Evolutionary conservation across 1,139 yeast species (phyloP), one percentile per base, ranked within the genome.

Genomic region (Kodamaea ohmeri): DNA sequence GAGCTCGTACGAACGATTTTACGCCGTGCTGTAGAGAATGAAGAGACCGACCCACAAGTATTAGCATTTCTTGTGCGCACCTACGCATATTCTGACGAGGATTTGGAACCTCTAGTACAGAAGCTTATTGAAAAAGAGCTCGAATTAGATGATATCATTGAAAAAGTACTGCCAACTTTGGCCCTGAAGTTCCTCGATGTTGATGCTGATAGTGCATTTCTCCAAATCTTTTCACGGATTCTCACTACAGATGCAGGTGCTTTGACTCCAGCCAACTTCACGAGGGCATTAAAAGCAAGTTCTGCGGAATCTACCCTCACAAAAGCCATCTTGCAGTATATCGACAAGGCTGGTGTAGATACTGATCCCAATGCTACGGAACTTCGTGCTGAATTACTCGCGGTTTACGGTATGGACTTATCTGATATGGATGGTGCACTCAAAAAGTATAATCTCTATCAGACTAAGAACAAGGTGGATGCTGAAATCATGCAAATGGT

Each of bases 331-430:
- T 18, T 29, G 16, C 6, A 16, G 16, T 51, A 51, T 39, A 50
- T 67, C 3, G 61, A 57, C 21, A 25, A 38, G 2, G 40, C 49
- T 25, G 42, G 50, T 3, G 40, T 68, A 4, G 75, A 67, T 42
- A 28, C 47, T 11, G 52, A 52, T 29, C 43, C 63, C 0, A 60
- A 54, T 28, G 55, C 67, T 2, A 44, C 63, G 15, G 44, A 39
- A 7, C 33, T 50, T 35, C 45, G 73, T 25, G 44, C 61, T 25
- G 52, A 55, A 33, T 30, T 65, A 2, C 43, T 75, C 17, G 69
- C 69, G 41, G 45, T 57, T 4, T 57, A 60, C 34, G 80, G 79
- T 1, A 57, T 68, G 44, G 49, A 61, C 43, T 46, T 47, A n/a
- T 48, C 55, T 34, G 55, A 65, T 38, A 49, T 63, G 8, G 59